Conservation (phyloP, 2,329 filamentous ascomycete species). For the Alternaria panax region DNA sequence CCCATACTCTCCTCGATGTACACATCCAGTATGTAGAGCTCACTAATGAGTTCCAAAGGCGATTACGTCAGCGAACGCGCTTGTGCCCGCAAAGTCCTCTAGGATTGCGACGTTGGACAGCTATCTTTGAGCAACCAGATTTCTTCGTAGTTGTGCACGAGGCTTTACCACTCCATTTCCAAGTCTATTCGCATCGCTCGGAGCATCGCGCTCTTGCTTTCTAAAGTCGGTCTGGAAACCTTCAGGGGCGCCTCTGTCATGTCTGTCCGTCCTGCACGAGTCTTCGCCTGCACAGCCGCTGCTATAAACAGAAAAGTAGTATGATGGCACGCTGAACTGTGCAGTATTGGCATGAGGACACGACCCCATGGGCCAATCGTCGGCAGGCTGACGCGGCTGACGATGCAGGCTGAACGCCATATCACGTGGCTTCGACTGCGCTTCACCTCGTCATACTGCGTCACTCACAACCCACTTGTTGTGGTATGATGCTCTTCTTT, state of each 20-base stretch:
- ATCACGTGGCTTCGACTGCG: constrained; percentile 11
- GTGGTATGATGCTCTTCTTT: not conserved
- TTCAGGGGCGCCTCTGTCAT: not conserved
- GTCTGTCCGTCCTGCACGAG: not conserved
- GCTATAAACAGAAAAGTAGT: constrained; percentile 1
- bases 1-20: not conserved
- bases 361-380: not conserved
- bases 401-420: constrained; percentile 10
- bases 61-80: constrained; percentile 1
- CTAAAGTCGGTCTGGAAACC: not conserved
- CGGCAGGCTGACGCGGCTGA: constrained; percentile 9
- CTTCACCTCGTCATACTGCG: constrained; percentile 2
- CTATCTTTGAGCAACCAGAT: not conserved
- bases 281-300: not conserved
- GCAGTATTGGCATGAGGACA: not conserved
- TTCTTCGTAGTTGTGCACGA: not conserved
- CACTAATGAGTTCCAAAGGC: not conserved
- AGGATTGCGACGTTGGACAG: not conserved
- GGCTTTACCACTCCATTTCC: not conserved
- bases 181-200: not conserved
- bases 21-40: not conserved
- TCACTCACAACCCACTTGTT: not conserved
- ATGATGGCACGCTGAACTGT: not conserved
- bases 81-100: not conserved
- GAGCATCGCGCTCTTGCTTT: not conserved